Base-by-base conservation (phyloP, 768 basidiomycete genomes). In the Termitomyces sp. region DNA sequence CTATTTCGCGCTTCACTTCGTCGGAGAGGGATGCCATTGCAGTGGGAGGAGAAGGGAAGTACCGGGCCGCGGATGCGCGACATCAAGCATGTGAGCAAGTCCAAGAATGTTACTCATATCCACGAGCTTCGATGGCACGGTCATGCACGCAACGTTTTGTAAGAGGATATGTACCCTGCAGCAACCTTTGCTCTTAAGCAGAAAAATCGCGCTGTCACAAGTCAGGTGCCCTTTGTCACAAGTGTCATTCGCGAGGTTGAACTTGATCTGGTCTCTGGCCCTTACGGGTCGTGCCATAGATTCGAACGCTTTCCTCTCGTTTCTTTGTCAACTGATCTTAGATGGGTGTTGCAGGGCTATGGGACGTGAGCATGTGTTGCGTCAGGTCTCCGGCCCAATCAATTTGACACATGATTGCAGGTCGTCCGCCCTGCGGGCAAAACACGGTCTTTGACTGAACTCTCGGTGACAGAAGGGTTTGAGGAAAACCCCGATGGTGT, bases 381-480 rank as follows among this genome's bases (percentile, higher is more conserved):
- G 17, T 14, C 25, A 27, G 37, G n/a, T 17, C 3, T 32, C 17
- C 7, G 25, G 65, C 61, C 46, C 67, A 25, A 35, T 69, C 14
- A 60, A 64, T 45, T 62, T 19, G 17, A n/a, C 58, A 3, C 41
- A 40, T 43, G 49, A 34, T 42, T 42, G 25, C 50, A 79, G 89
- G 75, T 92, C 46, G 73, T 93, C 19, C 80, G 84, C 35, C 90
- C 90, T 2, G 87, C 88, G 4, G 85, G 82, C 2, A 77, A 84
- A 63, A 76, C 78, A 10, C 84, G 90, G 31, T 93, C 94, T 10
- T 72, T 95, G 37, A 89, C 90, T 0, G 82, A 91, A 47, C 74
- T 95, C 27, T 82, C 91, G 1, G 82, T 91, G 29, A 75, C 77
- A 32, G 85, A 93, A 52, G 91, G 92, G 0, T 91, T 93, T 66